phyloP scores from a whole-genome alignment of 2,329 filamentous ascomycete genomes.

The Trichophyton benhamiae region DNA sequence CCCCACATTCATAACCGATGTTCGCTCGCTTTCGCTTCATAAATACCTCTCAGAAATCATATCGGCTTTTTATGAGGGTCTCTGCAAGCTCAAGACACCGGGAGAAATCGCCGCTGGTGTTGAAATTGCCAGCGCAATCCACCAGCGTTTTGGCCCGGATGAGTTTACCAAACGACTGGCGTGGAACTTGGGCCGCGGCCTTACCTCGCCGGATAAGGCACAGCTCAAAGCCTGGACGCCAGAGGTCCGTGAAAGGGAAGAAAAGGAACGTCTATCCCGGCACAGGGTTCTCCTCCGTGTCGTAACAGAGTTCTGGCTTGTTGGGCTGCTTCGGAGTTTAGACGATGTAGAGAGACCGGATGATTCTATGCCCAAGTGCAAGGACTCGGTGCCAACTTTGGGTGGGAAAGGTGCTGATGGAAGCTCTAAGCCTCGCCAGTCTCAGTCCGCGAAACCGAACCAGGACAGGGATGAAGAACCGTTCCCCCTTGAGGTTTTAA shows the following conservation, averaged over 20 bases:
- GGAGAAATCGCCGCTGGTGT: conserved; percentile 87
- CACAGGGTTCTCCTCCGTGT: conserved; percentile 79
- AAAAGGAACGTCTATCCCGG: conserved; percentile 79
- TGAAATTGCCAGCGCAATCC: conserved; percentile 86
- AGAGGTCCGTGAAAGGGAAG: conserved; percentile 84
- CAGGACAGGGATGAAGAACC: conserved; percentile 65
- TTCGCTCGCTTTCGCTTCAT: conserved; percentile 77
- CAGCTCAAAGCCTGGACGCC: conserved; percentile 63
- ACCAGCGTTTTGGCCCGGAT: conserved; percentile 80
- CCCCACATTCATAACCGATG: conserved; percentile 76
- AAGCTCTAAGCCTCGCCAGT: conserved; percentile 51
- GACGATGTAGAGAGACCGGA: conserved; percentile 55
- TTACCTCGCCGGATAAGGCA: conserved; percentile 81
- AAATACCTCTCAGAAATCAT: conserved; percentile 97
- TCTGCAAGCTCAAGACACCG: conserved; percentile 80
- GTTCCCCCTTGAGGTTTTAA: conserved; percentile 93
- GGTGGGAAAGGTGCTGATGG: conserved; percentile 38
- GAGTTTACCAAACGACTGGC: conserved; percentile 88
- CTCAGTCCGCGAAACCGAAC: conserved; percentile 44
- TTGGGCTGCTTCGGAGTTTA: conserved; percentile 72
- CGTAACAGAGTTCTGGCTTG: conserved; percentile 91
- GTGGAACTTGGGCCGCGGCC: conserved; percentile 81
- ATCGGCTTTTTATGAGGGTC: conserved; percentile 85
- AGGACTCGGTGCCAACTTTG: conserved; percentile 36
- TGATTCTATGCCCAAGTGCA: conserved; percentile 43